phyloP scores from a whole-genome alignment of 2,329 filamentous ascomycete species.

The Ceratocystis cubensis region DNA sequence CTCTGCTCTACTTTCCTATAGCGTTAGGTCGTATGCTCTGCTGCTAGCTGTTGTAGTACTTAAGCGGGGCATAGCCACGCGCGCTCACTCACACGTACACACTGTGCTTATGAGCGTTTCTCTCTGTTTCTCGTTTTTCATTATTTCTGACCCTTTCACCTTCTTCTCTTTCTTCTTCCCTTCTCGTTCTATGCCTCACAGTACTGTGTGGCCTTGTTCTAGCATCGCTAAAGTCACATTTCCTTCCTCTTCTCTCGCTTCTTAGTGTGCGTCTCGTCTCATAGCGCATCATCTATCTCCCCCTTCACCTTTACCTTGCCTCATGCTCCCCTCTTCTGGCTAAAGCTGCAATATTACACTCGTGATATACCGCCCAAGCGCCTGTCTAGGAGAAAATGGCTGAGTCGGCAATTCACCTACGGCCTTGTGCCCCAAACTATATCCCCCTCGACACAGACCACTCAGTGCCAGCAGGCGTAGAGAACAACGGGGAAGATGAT shows the following conservation, averaged over 20 bases:
- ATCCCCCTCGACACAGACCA: neutral
- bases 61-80: neutral
- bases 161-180: neutral
- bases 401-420: neutral
- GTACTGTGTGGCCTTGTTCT: neutral
- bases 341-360: neutral
- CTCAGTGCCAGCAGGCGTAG: neutral
- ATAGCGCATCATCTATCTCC: too few species aligned
- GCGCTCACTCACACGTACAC: neutral
- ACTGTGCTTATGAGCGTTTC: neutral
- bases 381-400: neutral
- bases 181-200: neutral
- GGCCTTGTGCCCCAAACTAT: neutral
- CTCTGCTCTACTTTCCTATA: neutral
- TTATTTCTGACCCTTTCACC: neutral
- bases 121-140: neutral
- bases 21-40: too few species aligned
- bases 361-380: neutral
- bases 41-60: neutral
- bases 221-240: neutral
- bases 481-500: neutral
- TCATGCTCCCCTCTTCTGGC: neutral
- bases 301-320: neutral
- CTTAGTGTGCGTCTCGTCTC: neutral
- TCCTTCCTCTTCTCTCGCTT: neutral